Conservation (phyloP, 139 green algal species). For the Gonium pectorale region DNA sequence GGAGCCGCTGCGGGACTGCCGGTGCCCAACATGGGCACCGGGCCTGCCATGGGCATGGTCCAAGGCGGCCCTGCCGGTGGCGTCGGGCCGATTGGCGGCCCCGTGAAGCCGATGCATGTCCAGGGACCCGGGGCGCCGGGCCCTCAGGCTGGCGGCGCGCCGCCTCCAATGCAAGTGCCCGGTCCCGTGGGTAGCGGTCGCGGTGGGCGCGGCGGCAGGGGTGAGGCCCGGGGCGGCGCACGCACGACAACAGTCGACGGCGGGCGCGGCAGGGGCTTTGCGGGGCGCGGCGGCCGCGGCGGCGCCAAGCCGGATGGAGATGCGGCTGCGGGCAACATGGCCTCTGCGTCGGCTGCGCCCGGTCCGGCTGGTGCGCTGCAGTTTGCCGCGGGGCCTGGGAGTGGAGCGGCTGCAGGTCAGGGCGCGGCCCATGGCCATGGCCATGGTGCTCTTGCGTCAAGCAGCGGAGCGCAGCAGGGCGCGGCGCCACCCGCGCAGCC, state of each 20-base stretch:
- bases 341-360: background rate
- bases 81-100: background rate
- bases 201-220: background rate
- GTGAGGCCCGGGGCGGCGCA: background rate
- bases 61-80: background rate
- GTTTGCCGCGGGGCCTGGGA: too few species aligned
- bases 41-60: background rate
- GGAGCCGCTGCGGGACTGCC: conserved; percentile 1
- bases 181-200: background rate
- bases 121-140: background rate
- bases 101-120: conserved; percentile 11
- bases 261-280: conserved; percentile 30
- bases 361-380: background rate
- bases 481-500: too few species aligned
- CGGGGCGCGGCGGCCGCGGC: conserved; percentile 14
- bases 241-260: conserved; percentile 12
- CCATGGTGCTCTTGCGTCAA: too few species aligned
- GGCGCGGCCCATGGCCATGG: too few species aligned
- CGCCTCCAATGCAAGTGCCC: background rate
- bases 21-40: background rate
- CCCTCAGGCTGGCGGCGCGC: background rate
- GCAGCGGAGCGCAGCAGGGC: too few species aligned
- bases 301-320: background rate
- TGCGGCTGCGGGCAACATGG: too few species aligned
- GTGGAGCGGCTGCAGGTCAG: too few species aligned